A percentile compares a stretch with the other conserved stretches of the same genome.
Evolutionary conservation across 1,284 basidiomycete genomes (phyloP).

Genomic region (Cystobasidiaceae sp.): DNA sequence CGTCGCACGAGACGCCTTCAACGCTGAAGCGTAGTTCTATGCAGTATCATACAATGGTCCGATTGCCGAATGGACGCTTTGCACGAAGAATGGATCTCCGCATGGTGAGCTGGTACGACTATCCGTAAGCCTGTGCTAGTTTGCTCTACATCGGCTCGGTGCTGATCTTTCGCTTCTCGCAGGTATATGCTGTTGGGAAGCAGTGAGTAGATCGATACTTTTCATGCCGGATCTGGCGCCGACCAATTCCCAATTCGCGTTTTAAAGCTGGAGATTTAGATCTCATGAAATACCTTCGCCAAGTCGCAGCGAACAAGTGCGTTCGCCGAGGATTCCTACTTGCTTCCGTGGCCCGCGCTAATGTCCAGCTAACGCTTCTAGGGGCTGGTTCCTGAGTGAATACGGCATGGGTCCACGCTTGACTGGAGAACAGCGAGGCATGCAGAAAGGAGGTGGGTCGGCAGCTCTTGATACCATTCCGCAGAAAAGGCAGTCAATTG

Average conservation of each 20-base stretch:
- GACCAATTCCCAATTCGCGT: background rate
- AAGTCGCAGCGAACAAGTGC: slow-evolving; percentile 33
- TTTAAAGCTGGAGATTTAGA: slow-evolving; percentile 9
- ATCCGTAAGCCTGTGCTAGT: background rate
- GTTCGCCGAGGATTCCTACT: slow-evolving; percentile 8
- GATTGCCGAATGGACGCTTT: slow-evolving; percentile 23
- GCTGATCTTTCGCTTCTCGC: too few relatives aligned
- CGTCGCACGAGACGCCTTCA: background rate
- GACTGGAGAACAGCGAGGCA: slow-evolving; percentile 7
- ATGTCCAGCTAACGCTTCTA: background rate
- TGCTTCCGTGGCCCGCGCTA: background rate
- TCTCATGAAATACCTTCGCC: slow-evolving; percentile 16
- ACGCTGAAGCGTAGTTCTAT: too few relatives aligned
- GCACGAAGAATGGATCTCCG: slow-evolving; percentile 37
- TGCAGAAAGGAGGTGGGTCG: slow-evolving; percentile 21
- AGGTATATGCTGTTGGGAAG: slow-evolving; percentile 22
- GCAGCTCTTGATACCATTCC: too few relatives aligned
- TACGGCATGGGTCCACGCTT: slow-evolving; percentile 38
- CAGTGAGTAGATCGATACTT: background rate
- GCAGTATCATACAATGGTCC: slow-evolving; percentile 34
- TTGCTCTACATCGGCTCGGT: background rate
- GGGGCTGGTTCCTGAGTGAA: slow-evolving; percentile 37
- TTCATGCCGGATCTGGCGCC: background rate
- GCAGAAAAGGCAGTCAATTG: too few relatives aligned
- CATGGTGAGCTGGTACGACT: background rate